Base-by-base conservation (phyloP, 1,139 yeast genomes). In the Candida dubliniensis region DNA sequence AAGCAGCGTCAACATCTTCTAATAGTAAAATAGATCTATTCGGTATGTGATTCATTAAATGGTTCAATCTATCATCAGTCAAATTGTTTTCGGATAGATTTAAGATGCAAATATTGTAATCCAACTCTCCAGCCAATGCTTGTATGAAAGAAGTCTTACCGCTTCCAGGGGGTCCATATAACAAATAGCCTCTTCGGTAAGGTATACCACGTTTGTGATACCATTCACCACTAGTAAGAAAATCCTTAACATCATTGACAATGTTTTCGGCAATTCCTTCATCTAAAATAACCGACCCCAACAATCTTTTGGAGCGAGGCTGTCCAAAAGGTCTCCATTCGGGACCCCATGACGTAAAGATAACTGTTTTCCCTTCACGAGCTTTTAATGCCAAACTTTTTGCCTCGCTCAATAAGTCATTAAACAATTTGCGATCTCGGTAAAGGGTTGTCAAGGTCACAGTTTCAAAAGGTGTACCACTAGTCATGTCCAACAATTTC, bases 241-340 rank as follows among this genome's bases (percentile, higher is more conserved):
- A 93, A 61, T 90, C 97, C 43, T 73, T 69, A 2, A 93, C 91
- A 58, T 93, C 99, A 1, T 60, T 58, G 4, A 87, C 63, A 23
- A 93, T 79, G 12, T 64, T 58, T 47, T 84, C 87, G 51, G 83
- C 81, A 38, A 93, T 70, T 1, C 89, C 93, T 31, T 76, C 63
- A 59, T 90, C 98, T 46, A 93, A 70, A 33, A 93, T 83, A 12
- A 93, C 99, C 11, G 96, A 87, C 5, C 87, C 93, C 32, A 91
- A 67, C 40, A 84, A 70, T 56, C 99, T 76, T 65, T 93, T 91
- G 54, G 84, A 84, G 52, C 97, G 76, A 1, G 99, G 98, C 60
- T 87, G 95, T 1, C 99, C 99, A 69, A 93, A 93, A 2, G 96
- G 96, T 55, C 99, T 76, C 99, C 99, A 93, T 60, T 93, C 99